Evolutionary conservation across 164 flowering plant genomes (phyloP).

Genomic region (Piper longum): DNA sequence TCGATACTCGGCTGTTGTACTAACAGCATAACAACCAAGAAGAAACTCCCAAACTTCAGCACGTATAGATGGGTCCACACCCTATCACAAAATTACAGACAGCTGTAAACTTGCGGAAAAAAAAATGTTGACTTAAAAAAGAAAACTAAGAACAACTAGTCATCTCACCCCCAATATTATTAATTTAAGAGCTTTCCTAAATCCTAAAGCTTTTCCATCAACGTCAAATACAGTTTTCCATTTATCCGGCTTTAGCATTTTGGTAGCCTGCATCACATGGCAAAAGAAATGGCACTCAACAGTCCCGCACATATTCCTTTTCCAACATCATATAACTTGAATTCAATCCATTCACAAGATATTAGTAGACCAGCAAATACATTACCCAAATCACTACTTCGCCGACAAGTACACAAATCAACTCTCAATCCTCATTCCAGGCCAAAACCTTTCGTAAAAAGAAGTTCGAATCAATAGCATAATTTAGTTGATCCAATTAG

Average conservation of each 20-base stretch:
- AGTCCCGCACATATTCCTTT: not conserved
- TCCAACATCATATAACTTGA: not conserved
- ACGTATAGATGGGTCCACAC: slow-evolving; percentile 83
- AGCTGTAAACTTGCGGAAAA: not conserved
- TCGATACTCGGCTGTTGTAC: slow-evolving; percentile 58
- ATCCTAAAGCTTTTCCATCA: slow-evolving; percentile 58
- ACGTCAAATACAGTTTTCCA: slow-evolving; percentile 67
- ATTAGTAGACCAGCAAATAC: not conserved
- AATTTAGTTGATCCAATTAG: no score
- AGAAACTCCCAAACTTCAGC: slow-evolving; percentile 94
- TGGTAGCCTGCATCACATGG: slow-evolving; percentile 35
- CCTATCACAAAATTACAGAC: slow-evolving; percentile 21
- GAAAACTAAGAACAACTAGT: not conserved
- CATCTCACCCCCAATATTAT: slow-evolving; percentile 66
- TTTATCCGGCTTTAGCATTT: slow-evolving; percentile 84
- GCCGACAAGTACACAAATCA: no score
- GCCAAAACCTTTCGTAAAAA: no score
- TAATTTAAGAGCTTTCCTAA: slow-evolving; percentile 55
- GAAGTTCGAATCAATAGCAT: no score
- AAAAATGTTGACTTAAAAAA: not conserved
- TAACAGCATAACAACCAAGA: slow-evolving; percentile 72
- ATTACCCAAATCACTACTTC: not conserved
- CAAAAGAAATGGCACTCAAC: no score
- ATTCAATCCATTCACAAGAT: not conserved
- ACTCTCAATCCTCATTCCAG: no score